Percentiles rank a stretch among this genome's conserved stretches.
These are phyloP conservation scores for Fusarium foetens DNA, from an alignment of 2,329 filamentous ascomycete species.

Conservation along the genomic window DNA sequence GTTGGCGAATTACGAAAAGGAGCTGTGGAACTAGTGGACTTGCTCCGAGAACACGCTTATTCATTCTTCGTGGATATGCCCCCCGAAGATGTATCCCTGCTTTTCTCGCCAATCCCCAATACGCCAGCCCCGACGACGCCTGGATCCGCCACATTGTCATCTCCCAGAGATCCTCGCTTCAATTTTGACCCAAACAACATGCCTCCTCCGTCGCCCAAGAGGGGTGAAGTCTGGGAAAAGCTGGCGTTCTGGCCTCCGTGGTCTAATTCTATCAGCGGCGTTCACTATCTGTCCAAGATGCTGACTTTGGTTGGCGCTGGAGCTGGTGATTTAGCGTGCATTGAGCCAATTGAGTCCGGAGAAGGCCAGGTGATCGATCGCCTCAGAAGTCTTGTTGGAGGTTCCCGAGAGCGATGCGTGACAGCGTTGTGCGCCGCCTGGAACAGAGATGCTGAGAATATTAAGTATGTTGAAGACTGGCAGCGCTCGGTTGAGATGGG, in stretches of 20 bases:
- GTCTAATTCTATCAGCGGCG: constrained; percentile 91
- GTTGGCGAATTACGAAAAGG: constrained; percentile 79
- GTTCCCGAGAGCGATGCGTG: constrained; percentile 84
- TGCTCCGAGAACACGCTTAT: constrained; percentile 82
- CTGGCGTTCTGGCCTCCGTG: constrained; percentile 96
- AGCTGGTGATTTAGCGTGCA: constrained; percentile 83
- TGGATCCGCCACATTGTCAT: constrained; percentile 55
- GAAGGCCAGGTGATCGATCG: constrained; percentile 72
- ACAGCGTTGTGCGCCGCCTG: constrained; percentile 88
- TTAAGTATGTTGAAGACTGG: constrained; percentile 95
- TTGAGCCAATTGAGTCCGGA: constrained; percentile 71
- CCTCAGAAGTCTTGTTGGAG: constrained; percentile 78
- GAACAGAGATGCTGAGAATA: constrained; percentile 92
- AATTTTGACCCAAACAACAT: constrained; percentile 81
- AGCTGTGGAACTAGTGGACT: constrained; percentile 81
- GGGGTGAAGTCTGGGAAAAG: constrained; percentile 90
- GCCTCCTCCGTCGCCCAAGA: constrained; percentile 79
- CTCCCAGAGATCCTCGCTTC: constrained; percentile 77
- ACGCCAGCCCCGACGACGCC: constrained; percentile 55
- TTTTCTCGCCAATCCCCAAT: constrained; percentile 83
- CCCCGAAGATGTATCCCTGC: constrained; percentile 86
- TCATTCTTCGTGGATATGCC: constrained; percentile 89
- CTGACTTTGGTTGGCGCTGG: constrained; percentile 85
- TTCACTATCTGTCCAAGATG: constrained; percentile 87
- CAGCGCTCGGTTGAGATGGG: constrained; percentile 81